Base-by-base conservation (phyloP, 164 flowering plant species). In the Pachysandra terminalis region DNA sequence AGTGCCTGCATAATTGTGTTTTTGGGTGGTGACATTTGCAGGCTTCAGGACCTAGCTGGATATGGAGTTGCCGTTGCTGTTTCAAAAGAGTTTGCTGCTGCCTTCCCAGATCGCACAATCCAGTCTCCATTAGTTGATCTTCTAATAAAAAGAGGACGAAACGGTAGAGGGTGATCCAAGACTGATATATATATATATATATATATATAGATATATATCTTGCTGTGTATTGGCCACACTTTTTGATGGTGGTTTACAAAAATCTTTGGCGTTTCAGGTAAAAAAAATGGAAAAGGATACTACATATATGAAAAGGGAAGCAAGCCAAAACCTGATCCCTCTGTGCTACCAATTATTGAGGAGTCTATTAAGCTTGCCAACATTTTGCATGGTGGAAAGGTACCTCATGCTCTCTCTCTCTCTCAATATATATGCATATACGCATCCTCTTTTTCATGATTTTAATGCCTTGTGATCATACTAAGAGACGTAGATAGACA, bases 31-130 rank as follows among this genome's bases (percentile, higher is more conserved):
- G 63, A 26, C 68, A 23, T 61, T 72, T 67, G 19, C 81, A 95
- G 99, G 90, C 96, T 95, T 78, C 88, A 81, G 78, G 99, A 92
- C 72, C 54, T 95, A 55, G 83, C 94, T 68, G 99, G 99, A 71
- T 92, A 95, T 77, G 99, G 93, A 52, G 96, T 92, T 19, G 86
- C 82, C 2, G 25, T 81, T 68, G 93, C 96, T 40, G 85, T 78
- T 27, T 71, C 75, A 10, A 80, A 85, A 74, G 80, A 76, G 80
- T 87, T 85, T 79, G 71, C 78, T 51, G 32, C 72, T 68, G 85
- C 97, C 57, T 95, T 86, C 63, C 70, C 84, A 24, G 97, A 77
- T 69, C 90, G 97, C 4, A 79, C 82, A n/a, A 86, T 86, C 74
- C 5, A n/a, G 19, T 65, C 85, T 69, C 91, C 96, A 55, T 55